Conservation (phyloP, 169 alveolate genomes). For the Amoebophrya sp. region DNA sequence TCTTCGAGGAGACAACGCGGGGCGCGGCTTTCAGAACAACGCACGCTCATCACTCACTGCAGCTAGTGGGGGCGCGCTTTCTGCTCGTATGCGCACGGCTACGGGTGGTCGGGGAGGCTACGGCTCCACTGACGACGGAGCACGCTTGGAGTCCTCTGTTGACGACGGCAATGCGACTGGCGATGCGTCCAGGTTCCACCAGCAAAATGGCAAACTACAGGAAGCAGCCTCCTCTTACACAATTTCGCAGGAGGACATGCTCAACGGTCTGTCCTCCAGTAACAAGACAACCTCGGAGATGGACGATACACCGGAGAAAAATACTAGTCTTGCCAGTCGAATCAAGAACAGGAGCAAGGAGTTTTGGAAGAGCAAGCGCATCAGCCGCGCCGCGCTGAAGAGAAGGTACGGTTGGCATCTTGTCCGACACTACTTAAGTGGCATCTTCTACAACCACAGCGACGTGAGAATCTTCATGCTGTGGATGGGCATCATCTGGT, state of each 20-base stretch:
- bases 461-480: not conserved
- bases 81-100: too few species aligned
- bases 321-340: too few species aligned
- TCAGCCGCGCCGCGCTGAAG: not conserved
- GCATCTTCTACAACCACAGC: not conserved
- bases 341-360: not conserved
- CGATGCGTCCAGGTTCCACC: not conserved
- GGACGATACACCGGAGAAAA: not conserved
- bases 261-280: not conserved
- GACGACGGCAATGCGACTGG: too few species aligned
- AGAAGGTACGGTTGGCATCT: not conserved
- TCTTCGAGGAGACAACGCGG: too few species aligned
- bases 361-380: not conserved
- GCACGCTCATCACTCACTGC: too few species aligned
- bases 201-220: not conserved
- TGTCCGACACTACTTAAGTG: not conserved
- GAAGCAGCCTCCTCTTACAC: not conserved
- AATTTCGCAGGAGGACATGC: not conserved
- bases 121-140: too few species aligned
- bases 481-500: slow-evolving; percentile 8
- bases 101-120: too few species aligned
- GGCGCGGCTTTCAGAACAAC: too few species aligned
- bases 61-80: too few species aligned
- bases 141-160: too few species aligned
- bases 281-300: not conserved